Evolutionary conservation across 352 stramenopile genomes (phyloP).

Genomic region (Saprolegnia parasitica): DNA sequence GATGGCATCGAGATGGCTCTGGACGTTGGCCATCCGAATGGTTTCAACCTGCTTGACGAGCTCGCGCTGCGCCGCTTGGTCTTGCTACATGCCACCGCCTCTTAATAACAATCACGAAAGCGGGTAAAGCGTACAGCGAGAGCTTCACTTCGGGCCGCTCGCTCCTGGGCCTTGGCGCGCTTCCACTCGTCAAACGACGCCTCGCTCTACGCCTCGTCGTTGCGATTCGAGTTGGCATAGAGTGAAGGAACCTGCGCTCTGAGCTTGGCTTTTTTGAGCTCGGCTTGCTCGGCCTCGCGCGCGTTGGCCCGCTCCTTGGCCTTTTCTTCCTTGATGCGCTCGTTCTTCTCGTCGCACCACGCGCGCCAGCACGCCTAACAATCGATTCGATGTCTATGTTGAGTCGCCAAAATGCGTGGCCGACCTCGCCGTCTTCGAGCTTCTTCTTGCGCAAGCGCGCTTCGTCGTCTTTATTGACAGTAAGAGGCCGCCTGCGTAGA

Average conservation of each 20-base stretch:
- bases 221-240: not conserved
- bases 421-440: constrained; percentile 14
- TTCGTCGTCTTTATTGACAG: constrained; percentile 8
- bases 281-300: not conserved
- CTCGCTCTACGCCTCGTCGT: constrained; percentile 14
- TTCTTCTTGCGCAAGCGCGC: constrained; percentile 9
- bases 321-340: constrained; percentile 9
- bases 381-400: too few relatives aligned
- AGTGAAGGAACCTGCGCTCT: constrained; percentile 8
- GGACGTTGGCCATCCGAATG: not conserved
- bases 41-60: constrained; percentile 17
- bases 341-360: constrained; percentile 27
- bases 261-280: not conserved
- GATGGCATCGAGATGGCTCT: constrained; percentile 1
- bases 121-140: not conserved
- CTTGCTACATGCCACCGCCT: not conserved
- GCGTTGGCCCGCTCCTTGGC: not conserved
- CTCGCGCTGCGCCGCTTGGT: constrained; percentile 8
- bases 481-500: not conserved
- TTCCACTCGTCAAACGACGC: constrained; percentile 25
- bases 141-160: constrained; percentile 3
- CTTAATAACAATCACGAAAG: not conserved
- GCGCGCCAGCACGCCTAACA: constrained; percentile 25
- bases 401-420: too few relatives aligned
- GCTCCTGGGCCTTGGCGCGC: constrained; percentile 9